phyloP scores from a whole-genome alignment of 306 rosid species.

The Fragaria nilgerrensis region DNA sequence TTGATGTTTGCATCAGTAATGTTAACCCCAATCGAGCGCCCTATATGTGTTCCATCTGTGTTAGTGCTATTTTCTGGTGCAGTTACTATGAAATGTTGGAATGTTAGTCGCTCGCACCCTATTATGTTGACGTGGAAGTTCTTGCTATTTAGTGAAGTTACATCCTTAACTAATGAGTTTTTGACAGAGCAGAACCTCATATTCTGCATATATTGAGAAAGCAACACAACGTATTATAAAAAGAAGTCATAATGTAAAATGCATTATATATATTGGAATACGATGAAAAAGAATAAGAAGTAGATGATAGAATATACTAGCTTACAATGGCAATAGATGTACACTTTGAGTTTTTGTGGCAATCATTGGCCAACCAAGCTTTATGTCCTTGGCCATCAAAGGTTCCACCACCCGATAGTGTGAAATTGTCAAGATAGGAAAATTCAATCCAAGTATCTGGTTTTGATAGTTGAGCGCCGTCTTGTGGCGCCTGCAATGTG shows the following conservation, averaged over 20 bases:
- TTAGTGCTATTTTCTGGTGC: neutral
- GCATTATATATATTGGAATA: too few species aligned
- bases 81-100: neutral
- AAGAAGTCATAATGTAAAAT: neutral
- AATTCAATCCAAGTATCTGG: constrained; percentile 33
- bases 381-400: constrained; percentile 42
- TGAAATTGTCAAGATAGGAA: constrained; percentile 20
- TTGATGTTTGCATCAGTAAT: neutral
- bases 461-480: neutral
- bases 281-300: too few species aligned
- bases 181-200: constrained; percentile 23
- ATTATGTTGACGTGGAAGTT: neutral
- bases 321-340: neutral
- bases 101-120: neutral
- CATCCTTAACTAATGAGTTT: neutral
- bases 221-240: neutral
- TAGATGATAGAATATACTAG: neutral
- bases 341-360: constrained; percentile 4
- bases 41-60: neutral
- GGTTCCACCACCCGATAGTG: constrained; percentile 35
- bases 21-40: neutral
- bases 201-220: constrained; percentile 24
- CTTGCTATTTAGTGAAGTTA: neutral
- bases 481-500: constrained; percentile 32
- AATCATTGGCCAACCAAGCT: constrained; percentile 35